A percentile compares a stretch with the other conserved stretches of the same genome.
Evolutionary conservation across 805 yeast species (phyloP).

Genomic region (Lachancea quebecensis): DNA sequence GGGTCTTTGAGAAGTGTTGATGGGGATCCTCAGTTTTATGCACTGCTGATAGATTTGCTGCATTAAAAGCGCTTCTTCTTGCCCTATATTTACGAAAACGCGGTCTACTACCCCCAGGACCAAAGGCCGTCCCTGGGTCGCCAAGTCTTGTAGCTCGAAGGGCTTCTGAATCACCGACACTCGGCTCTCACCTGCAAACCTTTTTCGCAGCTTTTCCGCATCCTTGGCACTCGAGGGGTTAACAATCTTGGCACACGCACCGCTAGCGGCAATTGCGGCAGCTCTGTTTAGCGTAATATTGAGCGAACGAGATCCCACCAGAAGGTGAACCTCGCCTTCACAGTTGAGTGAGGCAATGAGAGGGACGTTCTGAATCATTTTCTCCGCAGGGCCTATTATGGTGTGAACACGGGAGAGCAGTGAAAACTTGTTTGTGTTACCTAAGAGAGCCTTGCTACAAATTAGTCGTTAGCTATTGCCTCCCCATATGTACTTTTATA

Average conservation of each 20-base stretch:
- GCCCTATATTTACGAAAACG: constrained; percentile 56
- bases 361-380: constrained; percentile 12
- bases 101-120: constrained; percentile 65
- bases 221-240: constrained; percentile 24
- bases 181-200: constrained; percentile 22
- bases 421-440: too few species aligned
- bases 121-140: constrained; percentile 50
- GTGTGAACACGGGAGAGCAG: too few species aligned
- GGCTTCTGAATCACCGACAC: constrained; percentile 29
- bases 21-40: constrained; percentile 61
- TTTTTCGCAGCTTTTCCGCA: constrained; percentile 13
- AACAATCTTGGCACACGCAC: constrained; percentile 51
- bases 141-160: constrained; percentile 41
- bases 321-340: constrained; percentile 46
- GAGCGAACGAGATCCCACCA: constrained; percentile 42
- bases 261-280: constrained; percentile 41
- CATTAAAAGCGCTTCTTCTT: constrained; percentile 29
- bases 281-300: constrained; percentile 39
- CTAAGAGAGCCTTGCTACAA: too few species aligned
- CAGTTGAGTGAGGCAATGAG: constrained; percentile 41
- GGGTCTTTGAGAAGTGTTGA: constrained; percentile 71
- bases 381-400: not conserved
- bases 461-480: too few species aligned
- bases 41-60: constrained; percentile 45
- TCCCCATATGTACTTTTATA: too few species aligned